Evolutionary conservation across 108 stramenopile species (phyloP), one percentile per base, ranked within the genome.

Genomic region (Skeletonema potamos): DNA sequence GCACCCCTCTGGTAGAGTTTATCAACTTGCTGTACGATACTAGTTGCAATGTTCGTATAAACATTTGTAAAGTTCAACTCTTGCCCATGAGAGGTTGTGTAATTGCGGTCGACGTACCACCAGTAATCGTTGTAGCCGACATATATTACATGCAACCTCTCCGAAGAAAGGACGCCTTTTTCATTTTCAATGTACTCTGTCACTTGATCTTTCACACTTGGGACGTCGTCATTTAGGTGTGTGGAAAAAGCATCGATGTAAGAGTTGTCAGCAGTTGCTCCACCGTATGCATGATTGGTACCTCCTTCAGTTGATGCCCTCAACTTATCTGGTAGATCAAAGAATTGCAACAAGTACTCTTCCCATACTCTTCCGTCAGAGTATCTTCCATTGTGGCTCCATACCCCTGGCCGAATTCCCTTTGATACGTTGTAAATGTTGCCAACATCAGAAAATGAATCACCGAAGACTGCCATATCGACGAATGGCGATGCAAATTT

Each of bases 401-500:
- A 70, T 7, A 32, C 29, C 41, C 69, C 69, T 8, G 69, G 58
- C 27, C 46, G 37, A n/a, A 39, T 60, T 1, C 39, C 69, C 17
- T 60, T 60, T 6, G 65, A 66, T 13, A 7, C 27, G 29, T 29
- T 54, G 27, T 60, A 11, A 10, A 58, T 43, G 32, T 70, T 70
- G 9, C 69, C 69, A 12, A 70, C 69, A 43, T 70, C 69, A 39
- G 69, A 70, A 24, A 70, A 32, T 15, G 69, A 58, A 44, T 70
- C 69, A 13, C 37, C 69, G 17, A 70, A 58, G 11, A 70, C 43
- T 44, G 43, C 43, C 43, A 44, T n/a, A 18, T 44, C 43, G 15
- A 4, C 4, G 17, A 44, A 44, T n/a, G 43, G 43, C 0, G 43
- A 44, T 44, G 43, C 11, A 44, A 44, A 44, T 44, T 44, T 44